Percentiles rank a stretch among this genome's conserved stretches.
phyloP scores from a whole-genome alignment of 805 yeast genomes.

The Teunomyces panamensis region DNA sequence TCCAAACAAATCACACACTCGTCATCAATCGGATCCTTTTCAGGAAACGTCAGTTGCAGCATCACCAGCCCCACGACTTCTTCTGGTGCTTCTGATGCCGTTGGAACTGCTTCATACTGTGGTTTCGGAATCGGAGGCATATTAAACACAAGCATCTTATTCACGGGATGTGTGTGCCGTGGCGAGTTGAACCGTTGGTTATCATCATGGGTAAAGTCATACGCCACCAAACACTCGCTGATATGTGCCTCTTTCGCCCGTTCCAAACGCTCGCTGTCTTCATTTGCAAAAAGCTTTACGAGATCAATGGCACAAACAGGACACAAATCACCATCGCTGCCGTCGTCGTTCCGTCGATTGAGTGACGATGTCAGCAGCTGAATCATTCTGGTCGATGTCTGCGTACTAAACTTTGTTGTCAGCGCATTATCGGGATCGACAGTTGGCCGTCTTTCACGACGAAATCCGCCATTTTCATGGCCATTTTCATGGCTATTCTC shows the following conservation, averaged over 20 bases:
- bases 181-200: constrained; percentile 43
- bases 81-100: no score
- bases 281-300: constrained; percentile 15
- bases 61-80: constrained; percentile 18
- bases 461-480: not conserved
- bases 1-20: constrained; percentile 96
- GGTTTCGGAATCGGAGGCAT: constrained; percentile 48
- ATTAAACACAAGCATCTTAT: constrained; percentile 83
- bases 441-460: no score
- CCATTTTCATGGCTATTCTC: not conserved
- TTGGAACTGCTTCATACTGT: constrained; percentile 22
- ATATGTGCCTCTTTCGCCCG: constrained; percentile 63
- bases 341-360: not conserved
- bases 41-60: constrained; percentile 18
- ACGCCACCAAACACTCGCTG: constrained; percentile 67
- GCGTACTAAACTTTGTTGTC: constrained; percentile 18
- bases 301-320: constrained; percentile 40
- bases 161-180: constrained; percentile 35
- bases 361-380: constrained; percentile 21
- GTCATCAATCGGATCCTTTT: constrained; percentile 40
- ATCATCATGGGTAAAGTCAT: constrained; percentile 55
- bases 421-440: constrained; percentile 9
- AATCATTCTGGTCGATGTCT: constrained; percentile 16
- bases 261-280: constrained; percentile 24
- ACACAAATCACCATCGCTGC: constrained; percentile 35